Conservation (phyloP, 257 asterid species). For the Lavandula angustifolia region DNA sequence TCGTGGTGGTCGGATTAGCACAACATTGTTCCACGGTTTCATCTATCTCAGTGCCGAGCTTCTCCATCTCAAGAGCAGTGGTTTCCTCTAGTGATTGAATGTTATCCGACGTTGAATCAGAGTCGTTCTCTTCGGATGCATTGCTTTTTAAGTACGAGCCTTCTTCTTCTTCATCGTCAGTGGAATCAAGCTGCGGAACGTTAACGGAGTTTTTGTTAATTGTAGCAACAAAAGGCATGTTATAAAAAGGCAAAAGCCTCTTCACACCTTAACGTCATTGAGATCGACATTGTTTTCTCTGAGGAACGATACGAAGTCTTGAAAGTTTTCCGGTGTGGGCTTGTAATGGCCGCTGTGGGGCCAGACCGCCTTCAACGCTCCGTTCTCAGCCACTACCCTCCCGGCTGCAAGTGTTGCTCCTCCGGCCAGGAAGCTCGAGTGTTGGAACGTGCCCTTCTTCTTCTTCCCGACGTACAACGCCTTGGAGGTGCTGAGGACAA, state of each 20-base stretch:
- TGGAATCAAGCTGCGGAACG: conserved; percentile 39
- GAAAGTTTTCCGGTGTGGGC: conserved; percentile 65
- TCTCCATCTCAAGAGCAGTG: too few species aligned
- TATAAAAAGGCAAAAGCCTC: background rate
- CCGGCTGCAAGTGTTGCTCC: conserved; percentile 76
- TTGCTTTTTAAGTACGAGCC: conserved; percentile 37
- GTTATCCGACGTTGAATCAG: too few species aligned
- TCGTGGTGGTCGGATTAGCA: too few species aligned
- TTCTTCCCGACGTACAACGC: conserved; percentile 54
- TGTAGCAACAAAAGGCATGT: background rate
- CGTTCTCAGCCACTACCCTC: conserved; percentile 56
- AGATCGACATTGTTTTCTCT: conserved; percentile 53
- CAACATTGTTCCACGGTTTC: background rate
- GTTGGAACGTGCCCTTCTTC: conserved; percentile 66
- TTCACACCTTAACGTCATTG: conserved; percentile 52
- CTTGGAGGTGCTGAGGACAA: conserved; percentile 59
- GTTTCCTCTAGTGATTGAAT: too few species aligned
- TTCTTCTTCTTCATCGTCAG: conserved; percentile 40
- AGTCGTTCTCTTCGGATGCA: conserved; percentile 24
- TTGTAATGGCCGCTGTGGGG: conserved; percentile 74
- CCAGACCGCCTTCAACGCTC: conserved; percentile 61
- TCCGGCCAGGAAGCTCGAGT: conserved; percentile 72
- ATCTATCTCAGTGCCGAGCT: conserved; percentile 1
- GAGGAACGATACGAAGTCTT: conserved; percentile 54
- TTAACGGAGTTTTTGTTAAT: background rate